Evolutionary conservation across 768 basidiomycete species (phyloP).

Genomic region (Phanerochaete sordida): DNA sequence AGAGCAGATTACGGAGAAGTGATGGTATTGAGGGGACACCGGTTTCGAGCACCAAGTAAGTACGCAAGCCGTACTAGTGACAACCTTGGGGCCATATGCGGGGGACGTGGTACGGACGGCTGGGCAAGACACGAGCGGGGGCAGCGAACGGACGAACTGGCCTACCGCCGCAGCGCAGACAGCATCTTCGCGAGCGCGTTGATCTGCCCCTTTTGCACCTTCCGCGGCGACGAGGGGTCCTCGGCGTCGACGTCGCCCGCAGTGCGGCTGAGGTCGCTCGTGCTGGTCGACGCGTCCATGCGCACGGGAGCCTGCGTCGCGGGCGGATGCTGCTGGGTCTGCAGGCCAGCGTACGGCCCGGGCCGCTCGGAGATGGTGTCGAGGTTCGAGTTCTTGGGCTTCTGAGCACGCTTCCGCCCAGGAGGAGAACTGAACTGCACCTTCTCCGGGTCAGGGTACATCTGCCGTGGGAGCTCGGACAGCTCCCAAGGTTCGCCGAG

Average conservation of each 20-base stretch:
- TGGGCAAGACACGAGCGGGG: slow-evolving; percentile 1
- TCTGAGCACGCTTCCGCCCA: slow-evolving; percentile 51
- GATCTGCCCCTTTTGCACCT: slow-evolving; percentile 88
- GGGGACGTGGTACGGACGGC: not conserved
- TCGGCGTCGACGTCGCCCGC: slow-evolving; percentile 20
- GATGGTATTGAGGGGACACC: not conserved
- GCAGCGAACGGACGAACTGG: not conserved
- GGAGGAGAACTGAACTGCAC: slow-evolving; percentile 62
- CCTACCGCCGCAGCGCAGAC: slow-evolving; percentile 66
- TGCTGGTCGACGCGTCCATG: slow-evolving; percentile 69
- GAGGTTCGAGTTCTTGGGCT: slow-evolving; percentile 53
- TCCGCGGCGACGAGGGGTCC: slow-evolving; percentile 47
- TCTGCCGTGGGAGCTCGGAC: slow-evolving; percentile 62
- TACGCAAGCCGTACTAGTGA: not conserved
- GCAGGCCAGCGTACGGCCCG: slow-evolving; percentile 26
- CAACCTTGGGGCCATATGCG: not conserved
- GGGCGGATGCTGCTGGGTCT: not conserved
- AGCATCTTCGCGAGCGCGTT: slow-evolving; percentile 90
- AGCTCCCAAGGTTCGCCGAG: slow-evolving; percentile 77
- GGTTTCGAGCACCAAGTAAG: not conserved
- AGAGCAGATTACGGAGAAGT: not conserved
- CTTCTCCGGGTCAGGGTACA: slow-evolving; percentile 55
- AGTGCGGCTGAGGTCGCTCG: slow-evolving; percentile 54
- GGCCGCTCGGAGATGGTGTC: slow-evolving; percentile 74
- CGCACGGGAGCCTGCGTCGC: slow-evolving; percentile 33